Conservation (phyloP, 2,329 filamentous ascomycete genomes). For the Fusarium tanahbumbuense region DNA sequence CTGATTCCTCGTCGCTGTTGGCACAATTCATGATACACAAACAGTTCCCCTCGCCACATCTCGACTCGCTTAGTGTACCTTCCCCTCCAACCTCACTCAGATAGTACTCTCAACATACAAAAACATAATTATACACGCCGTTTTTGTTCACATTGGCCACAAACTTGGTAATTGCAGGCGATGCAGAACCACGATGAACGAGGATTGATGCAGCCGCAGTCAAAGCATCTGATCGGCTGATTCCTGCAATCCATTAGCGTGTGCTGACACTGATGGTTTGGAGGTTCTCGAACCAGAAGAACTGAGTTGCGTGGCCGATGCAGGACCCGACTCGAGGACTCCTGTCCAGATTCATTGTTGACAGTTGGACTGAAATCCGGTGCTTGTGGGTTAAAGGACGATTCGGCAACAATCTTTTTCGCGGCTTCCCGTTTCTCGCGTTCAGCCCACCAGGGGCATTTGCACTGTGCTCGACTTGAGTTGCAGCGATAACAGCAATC, state of each 20-base stretch:
- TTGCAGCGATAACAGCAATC: conserved; percentile 17
- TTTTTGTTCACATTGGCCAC: background rate
- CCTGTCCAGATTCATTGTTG: background rate
- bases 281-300: background rate
- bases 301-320: background rate
- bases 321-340: background rate
- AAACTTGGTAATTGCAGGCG: background rate
- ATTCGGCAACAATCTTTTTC: background rate
- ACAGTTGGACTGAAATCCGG: background rate
- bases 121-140: background rate
- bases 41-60: background rate
- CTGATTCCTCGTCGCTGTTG: background rate
- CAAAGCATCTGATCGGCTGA: background rate
- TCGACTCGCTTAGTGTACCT: background rate
- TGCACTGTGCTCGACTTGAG: background rate
- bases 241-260: background rate
- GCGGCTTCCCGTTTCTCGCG: background rate
- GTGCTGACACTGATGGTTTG: background rate
- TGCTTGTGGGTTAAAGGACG: background rate
- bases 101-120: background rate
- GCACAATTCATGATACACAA: fast-evolving
- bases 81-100: background rate
- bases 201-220: background rate
- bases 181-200: background rate
- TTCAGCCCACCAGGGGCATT: conserved; percentile 7